Conservation (phyloP, 805 yeast species). For the Wickerhamiella spandovensis region DNA sequence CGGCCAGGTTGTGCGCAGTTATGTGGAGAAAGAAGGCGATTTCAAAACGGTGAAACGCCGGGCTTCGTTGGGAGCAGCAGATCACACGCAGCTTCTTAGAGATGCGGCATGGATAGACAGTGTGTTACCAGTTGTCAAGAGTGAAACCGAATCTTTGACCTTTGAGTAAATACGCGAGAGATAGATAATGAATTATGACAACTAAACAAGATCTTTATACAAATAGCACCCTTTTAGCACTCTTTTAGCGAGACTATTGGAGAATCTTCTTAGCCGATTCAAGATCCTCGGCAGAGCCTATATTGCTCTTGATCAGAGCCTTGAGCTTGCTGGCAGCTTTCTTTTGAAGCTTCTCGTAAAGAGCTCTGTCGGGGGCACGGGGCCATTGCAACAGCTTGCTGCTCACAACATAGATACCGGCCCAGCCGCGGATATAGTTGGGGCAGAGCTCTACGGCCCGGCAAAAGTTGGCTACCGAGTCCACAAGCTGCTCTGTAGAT, state of each 20-base stretch:
- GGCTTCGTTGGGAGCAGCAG: constrained; percentile 41
- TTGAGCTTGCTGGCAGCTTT: constrained; percentile 29
- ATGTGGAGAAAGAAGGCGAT: constrained; percentile 50
- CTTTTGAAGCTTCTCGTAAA: constrained; percentile 24
- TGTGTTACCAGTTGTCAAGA: constrained; percentile 5
- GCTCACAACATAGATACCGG: constrained; percentile 36
- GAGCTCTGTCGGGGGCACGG: constrained; percentile 15
- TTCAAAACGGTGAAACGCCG: constrained; percentile 35
- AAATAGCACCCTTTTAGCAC: not conserved
- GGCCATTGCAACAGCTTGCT: constrained; percentile 13
- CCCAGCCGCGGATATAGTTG: constrained; percentile 58
- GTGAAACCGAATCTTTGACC: not conserved
- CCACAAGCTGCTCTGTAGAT: constrained; percentile 15
- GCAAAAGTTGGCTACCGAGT: constrained; percentile 35
- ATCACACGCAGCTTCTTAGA: constrained; percentile 54
- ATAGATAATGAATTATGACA: not conserved
- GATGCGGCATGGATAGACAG: constrained; percentile 70
- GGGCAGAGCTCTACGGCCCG: constrained; percentile 71
- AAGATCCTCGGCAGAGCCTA: constrained; percentile 25
- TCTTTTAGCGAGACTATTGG: too few species aligned
- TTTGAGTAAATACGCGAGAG: too few species aligned
- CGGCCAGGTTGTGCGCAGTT: constrained; percentile 57
- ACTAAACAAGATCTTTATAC: not conserved
- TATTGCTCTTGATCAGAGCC: constrained; percentile 23
- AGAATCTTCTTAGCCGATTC: constrained; percentile 27